A percentile compares a stretch with the other conserved stretches of the same genome.
Evolutionary conservation across 805 yeast species (phyloP).

Genomic region (Monosporozyma siamensis): DNA sequence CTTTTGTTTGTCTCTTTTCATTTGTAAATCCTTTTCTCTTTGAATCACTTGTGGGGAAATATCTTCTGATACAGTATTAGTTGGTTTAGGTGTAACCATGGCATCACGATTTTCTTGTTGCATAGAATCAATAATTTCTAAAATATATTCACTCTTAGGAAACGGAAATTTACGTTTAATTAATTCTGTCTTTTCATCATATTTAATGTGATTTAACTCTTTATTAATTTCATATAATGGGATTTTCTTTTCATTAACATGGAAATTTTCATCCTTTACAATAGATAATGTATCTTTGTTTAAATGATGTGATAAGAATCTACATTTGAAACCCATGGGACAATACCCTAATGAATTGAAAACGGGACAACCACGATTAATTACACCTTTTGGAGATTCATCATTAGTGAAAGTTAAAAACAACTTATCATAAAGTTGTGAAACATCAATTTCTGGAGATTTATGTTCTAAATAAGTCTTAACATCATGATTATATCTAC

Average conservation of each 20-base stretch:
- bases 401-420: neutral
- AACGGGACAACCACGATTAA: conserved; percentile 59
- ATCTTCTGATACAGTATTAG: conserved; percentile 21
- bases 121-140: conserved; percentile 56
- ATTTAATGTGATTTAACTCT: conserved; percentile 57
- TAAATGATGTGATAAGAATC: conserved; percentile 76
- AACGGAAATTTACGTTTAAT: conserved; percentile 50
- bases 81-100: conserved; percentile 29
- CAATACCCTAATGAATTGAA: conserved; percentile 75
- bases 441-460: conserved; percentile 57
- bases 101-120: conserved; percentile 31
- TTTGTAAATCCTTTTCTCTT: conserved; percentile 26
- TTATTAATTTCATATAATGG: conserved; percentile 29
- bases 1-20: conserved; percentile 25
- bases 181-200: conserved; percentile 31
- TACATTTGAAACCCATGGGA: conserved; percentile 86
- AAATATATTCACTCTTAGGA: conserved; percentile 45
- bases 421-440: conserved; percentile 9
- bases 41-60: conserved; percentile 14
- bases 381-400: neutral
- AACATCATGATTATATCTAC: conserved; percentile 73
- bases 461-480: conserved; percentile 54
- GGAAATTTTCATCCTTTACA: conserved; percentile 26
- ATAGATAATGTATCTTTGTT: conserved; percentile 33
- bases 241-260: conserved; percentile 25